Base-by-base conservation (phyloP, 257 asterid genomes). In the Nicotiana undulata region DNA sequence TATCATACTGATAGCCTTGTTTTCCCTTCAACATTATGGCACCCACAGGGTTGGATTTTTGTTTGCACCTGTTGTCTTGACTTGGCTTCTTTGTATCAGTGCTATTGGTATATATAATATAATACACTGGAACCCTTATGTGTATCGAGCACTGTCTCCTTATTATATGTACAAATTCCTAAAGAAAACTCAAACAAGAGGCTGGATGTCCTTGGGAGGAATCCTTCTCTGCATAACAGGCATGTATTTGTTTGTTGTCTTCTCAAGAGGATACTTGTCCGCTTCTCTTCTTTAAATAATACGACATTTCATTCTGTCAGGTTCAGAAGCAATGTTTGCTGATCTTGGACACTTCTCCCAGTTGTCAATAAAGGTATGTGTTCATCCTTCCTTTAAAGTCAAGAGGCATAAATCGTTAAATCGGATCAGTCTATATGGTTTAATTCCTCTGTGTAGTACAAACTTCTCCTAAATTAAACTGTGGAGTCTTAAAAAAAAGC, bases 291-390 rank as follows among this genome's bases (percentile, higher is more conserved):
- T 65, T 81, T 85, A 49, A 24, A 8, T 53, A 55, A 55, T 79
- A 83, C 49, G 15, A 29, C 82, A 51, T 65, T 40, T 9, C 55
- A 22, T 40, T 44, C 64, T 78, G 76, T 74, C 95, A 94, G 98
- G 98, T 88, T 94, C 98, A 7, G 98, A 94, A 90, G 98, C 98
- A 37, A 94, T 94, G 98, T 94, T 90, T 85, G 98, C 98, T 77
- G 98, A 94, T 87, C 96, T 94, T 0, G 98, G 98, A 68, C 98
- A 94, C 86, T 94, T 94, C 83, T 89, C 98, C 64, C 97, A 92
- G 91, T 87, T 89, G 37, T 94, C 98, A 2, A 91, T 94, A 80
- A 88, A 92, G 97, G 98, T 91, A 83, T 9, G 58, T 74, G 37
- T 49, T 49, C 18, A 20, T 9, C 61, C 9, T 16, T 55, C 61